phyloP scores from a whole-genome alignment of 192 early-diverging fungal species.

The Podila clonocystis region DNA sequence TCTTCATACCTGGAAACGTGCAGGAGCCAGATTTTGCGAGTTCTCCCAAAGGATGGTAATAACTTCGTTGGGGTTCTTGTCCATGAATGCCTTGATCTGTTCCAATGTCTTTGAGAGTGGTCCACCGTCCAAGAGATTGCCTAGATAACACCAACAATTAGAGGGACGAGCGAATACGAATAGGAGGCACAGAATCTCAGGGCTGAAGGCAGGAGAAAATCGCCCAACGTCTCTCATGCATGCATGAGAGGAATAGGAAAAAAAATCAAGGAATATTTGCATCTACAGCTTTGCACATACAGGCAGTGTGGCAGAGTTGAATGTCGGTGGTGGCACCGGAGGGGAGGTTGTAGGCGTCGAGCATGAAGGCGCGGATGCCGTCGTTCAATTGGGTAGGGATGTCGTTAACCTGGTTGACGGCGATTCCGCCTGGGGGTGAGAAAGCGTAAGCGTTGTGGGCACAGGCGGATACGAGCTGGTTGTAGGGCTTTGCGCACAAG shows the following conservation, averaged over 20 bases:
- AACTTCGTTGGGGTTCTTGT: slow-evolving; percentile 44
- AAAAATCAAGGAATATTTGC: background rate
- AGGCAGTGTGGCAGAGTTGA: slow-evolving; percentile 74
- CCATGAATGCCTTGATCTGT: slow-evolving; percentile 47
- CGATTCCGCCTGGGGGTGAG: slow-evolving; percentile 59
- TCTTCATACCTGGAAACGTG: slow-evolving; percentile 32
- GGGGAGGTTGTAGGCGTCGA: slow-evolving; percentile 61
- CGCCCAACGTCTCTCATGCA: background rate
- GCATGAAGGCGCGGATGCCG: slow-evolving; percentile 79
- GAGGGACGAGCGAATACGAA: no score
- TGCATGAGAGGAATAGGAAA: background rate
- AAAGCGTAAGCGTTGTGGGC: slow-evolving; percentile 81
- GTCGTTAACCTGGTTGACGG: slow-evolving; percentile 73
- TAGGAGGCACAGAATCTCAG: no score
- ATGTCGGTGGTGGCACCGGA: slow-evolving; percentile 43
- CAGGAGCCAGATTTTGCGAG: slow-evolving; percentile 16
- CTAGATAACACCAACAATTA: background rate
- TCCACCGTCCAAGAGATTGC: slow-evolving; percentile 23
- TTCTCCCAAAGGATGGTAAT: slow-evolving; percentile 46
- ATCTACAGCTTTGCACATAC: slow-evolving; percentile 23
- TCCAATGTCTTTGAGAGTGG: slow-evolving; percentile 17
- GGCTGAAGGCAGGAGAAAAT: background rate
- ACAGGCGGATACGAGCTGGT: slow-evolving; percentile 69
- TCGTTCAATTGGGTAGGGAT: slow-evolving; percentile 74
- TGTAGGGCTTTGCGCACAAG: slow-evolving; percentile 72